Percentiles rank a stretch among this genome's conserved stretches.
Conservation (phyloP, 306 rosid genomes). For the Trifolium subterraneum region DNA sequence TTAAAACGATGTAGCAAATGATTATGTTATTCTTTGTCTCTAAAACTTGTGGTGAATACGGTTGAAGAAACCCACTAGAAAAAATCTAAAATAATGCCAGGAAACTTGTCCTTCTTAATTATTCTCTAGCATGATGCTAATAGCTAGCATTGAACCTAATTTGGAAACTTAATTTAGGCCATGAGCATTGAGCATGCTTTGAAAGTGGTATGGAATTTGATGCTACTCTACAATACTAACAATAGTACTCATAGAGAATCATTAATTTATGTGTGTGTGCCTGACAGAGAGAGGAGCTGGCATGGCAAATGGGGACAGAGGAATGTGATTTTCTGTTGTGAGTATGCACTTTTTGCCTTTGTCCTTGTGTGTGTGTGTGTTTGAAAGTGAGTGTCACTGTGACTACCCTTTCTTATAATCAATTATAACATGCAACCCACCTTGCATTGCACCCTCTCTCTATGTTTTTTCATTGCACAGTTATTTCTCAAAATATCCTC, state of each 20-base stretch:
- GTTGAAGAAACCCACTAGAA: neutral
- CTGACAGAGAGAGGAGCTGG: neutral
- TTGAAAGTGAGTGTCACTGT: conserved; percentile 45
- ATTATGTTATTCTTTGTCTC: too few species aligned
- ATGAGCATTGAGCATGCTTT: conserved; percentile 27
- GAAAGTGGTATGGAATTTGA: conserved; percentile 35
- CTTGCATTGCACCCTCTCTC: conserved; percentile 10
- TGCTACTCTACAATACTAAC: neutral
- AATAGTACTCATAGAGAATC: neutral
- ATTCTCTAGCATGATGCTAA: neutral
- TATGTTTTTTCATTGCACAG: too few species aligned
- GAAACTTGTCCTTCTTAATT: neutral
- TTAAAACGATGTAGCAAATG: too few species aligned
- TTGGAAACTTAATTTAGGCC: neutral
- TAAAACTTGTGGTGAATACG: neutral
- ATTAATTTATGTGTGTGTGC: conserved; percentile 3
- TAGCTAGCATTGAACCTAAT: neutral
- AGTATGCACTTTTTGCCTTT: conserved; percentile 47
- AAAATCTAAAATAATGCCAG: neutral
- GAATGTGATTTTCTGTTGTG: conserved; percentile 30
- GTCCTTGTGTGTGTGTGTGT: conserved; percentile 35
- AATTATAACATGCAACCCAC: conserved; percentile 58
- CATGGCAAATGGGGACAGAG: conserved; percentile 6
- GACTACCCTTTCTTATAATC: conserved; percentile 55
- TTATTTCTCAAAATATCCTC: too few species aligned